Conservation (phyloP, 805 yeast species). For the Candida dajiaensis region DNA sequence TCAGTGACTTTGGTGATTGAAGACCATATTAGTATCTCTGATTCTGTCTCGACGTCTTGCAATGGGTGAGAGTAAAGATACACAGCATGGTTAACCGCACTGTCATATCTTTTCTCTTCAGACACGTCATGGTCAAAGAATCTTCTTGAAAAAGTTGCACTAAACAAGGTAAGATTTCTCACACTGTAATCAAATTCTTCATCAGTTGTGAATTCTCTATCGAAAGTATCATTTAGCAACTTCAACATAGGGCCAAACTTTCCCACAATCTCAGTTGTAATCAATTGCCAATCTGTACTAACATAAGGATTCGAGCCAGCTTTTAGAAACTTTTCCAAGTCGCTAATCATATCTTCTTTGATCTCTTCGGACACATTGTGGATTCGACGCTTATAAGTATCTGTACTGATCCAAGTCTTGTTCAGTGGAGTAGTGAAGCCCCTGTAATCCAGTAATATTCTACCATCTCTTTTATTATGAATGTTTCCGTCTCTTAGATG, state of each 20-base stretch:
- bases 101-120: constrained; percentile 15
- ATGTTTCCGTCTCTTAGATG: constrained; percentile 39
- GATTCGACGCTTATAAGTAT: constrained; percentile 39
- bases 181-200: constrained; percentile 19
- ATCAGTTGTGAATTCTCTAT: not conserved
- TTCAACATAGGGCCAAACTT: constrained; percentile 49
- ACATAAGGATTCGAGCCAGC: constrained; percentile 32
- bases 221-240: constrained; percentile 34
- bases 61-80: constrained; percentile 7
- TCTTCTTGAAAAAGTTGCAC: constrained; percentile 41
- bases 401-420: constrained; percentile 41
- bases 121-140: constrained; percentile 26
- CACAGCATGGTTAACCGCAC: constrained; percentile 3
- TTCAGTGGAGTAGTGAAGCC: constrained; percentile 49
- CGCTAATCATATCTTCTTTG: constrained; percentile 30
- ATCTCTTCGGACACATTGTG: constrained; percentile 29
- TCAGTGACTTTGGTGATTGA: constrained; percentile 2
- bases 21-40: constrained; percentile 8
- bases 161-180: constrained; percentile 32
- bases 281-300: constrained; percentile 51
- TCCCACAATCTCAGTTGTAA: constrained; percentile 39
- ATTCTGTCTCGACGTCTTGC: constrained; percentile 1
- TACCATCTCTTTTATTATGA: constrained; percentile 42
- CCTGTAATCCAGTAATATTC: constrained; percentile 47
- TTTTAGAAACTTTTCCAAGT: constrained; percentile 27